Evolutionary conservation across 345 rosid genomes (phyloP).

Genomic region (Hibiscus trionum): DNA sequence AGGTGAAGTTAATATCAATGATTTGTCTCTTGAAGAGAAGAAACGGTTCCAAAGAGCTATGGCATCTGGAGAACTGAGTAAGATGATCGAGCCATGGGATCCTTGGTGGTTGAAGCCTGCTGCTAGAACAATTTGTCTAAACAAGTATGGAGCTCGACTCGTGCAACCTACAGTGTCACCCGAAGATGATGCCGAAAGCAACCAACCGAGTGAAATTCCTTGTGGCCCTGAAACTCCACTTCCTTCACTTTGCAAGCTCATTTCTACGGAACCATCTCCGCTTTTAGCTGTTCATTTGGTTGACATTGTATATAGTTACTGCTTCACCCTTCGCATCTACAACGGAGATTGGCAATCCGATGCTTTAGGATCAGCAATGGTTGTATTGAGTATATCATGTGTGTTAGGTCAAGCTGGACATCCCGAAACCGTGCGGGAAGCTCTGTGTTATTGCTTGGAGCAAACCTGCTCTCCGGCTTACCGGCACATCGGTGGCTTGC

Average conservation of each 20-base stretch:
- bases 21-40: slow-evolving; percentile 65
- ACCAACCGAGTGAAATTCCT: slow-evolving; percentile 43
- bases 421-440: slow-evolving; percentile 59
- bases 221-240: slow-evolving; percentile 62
- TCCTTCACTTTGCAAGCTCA: slow-evolving; percentile 46
- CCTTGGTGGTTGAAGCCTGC: slow-evolving; percentile 93
- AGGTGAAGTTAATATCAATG: slow-evolving; percentile 47
- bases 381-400: slow-evolving; percentile 48
- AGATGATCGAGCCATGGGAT: slow-evolving; percentile 83
- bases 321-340: slow-evolving; percentile 65
- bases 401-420: slow-evolving; percentile 60
- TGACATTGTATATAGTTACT: slow-evolving; percentile 27
- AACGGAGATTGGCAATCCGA: slow-evolving; percentile 88
- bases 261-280: slow-evolving; percentile 60
- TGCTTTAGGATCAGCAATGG: slow-evolving; percentile 52
- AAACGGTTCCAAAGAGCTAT: slow-evolving; percentile 72
- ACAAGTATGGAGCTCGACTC: slow-evolving; percentile 55
- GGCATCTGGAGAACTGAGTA: slow-evolving; percentile 86
- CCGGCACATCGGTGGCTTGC: slow-evolving; percentile 62
- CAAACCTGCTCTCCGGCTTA: slow-evolving; percentile 72
- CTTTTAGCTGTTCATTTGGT: slow-evolving; percentile 62
- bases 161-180: slow-evolving; percentile 35
- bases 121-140: slow-evolving; percentile 48
- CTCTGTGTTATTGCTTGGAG: slow-evolving; percentile 58
- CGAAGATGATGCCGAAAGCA: slow-evolving; percentile 14